Conservation (phyloP, 2,329 filamentous ascomycete species). For the Paraphaeosphaeria minitans region DNA sequence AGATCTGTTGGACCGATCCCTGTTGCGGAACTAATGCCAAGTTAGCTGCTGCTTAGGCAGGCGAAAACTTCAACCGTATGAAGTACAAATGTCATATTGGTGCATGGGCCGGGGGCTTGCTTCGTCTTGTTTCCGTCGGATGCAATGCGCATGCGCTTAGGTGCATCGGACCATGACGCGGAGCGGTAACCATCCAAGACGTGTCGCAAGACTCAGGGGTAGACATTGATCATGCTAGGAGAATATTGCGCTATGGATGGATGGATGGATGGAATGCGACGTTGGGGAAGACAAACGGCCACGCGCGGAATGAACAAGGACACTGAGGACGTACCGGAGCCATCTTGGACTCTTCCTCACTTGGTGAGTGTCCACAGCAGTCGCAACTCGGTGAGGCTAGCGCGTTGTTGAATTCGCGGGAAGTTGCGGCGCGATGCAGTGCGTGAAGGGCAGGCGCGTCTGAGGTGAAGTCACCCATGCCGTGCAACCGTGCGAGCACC, state of each 20-base stretch:
- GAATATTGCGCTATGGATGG: constrained; percentile 1
- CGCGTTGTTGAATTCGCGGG: constrained; percentile 28
- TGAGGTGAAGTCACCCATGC: constrained; percentile 27
- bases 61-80: background rate
- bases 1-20: constrained; percentile 62
- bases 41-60: background rate
- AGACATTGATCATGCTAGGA: background rate
- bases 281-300: constrained; percentile 2
- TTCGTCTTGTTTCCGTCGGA: background rate
- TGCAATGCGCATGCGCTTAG: background rate
- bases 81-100: background rate
- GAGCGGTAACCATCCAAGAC: background rate
- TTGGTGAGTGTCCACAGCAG: constrained; percentile 21
- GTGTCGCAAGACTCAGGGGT: background rate
- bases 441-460: constrained; percentile 40
- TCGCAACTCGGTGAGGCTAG: constrained; percentile 23
- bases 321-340: constrained; percentile 39
- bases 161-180: background rate
- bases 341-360: constrained; percentile 30
- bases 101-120: background rate
- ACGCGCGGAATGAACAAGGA: constrained; percentile 10
- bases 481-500: constrained; percentile 27
- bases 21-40: constrained; percentile 58
- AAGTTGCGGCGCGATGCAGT: constrained; percentile 36
- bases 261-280: constrained; percentile 11